These are phyloP conservation scores for Flueggea neowawraea DNA, from an alignment of 441 rosid genomes.

Conservation along the genomic window DNA sequence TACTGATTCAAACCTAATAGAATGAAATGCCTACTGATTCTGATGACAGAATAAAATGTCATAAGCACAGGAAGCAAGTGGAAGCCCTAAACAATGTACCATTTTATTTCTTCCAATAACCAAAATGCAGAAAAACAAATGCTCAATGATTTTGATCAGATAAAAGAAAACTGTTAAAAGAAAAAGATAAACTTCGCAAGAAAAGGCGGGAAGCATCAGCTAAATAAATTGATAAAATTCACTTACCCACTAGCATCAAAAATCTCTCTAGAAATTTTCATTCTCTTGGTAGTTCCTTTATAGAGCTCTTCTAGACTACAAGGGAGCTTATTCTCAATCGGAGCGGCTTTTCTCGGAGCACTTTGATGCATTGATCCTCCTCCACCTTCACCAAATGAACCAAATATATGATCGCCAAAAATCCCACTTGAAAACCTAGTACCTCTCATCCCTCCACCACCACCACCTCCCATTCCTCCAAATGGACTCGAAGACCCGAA, in stretches of 20 bases:
- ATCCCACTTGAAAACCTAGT: slow-evolving; percentile 50
- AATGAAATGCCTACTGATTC: too few species aligned
- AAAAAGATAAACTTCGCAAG: too few species aligned
- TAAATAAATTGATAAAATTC: not conserved
- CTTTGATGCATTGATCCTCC: slow-evolving; percentile 45
- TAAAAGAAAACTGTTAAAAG: too few species aligned
- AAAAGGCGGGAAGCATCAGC: not conserved
- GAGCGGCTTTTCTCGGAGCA: slow-evolving; percentile 57
- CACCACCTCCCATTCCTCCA: slow-evolving; percentile 39
- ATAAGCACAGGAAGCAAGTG: too few species aligned
- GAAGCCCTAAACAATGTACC: too few species aligned
- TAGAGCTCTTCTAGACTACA: slow-evolving; percentile 89
- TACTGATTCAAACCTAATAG: too few species aligned
- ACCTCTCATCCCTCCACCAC: slow-evolving; percentile 47
- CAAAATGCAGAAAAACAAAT: too few species aligned
- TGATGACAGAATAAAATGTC: too few species aligned
- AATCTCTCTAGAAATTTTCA: slow-evolving; percentile 81
- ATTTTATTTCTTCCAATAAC: too few species aligned
- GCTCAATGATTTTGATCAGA: too few species aligned
- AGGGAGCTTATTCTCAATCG: slow-evolving; percentile 62
- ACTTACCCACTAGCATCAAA: slow-evolving; percentile 65
- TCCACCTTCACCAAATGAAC: slow-evolving; percentile 44
- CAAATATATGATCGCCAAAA: slow-evolving; percentile 62
- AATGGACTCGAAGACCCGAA: slow-evolving; percentile 60
- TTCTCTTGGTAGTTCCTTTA: slow-evolving; percentile 72